phyloP scores from a whole-genome alignment of 2,329 filamentous ascomycete species.

The Pestalotiopsis sp. region DNA sequence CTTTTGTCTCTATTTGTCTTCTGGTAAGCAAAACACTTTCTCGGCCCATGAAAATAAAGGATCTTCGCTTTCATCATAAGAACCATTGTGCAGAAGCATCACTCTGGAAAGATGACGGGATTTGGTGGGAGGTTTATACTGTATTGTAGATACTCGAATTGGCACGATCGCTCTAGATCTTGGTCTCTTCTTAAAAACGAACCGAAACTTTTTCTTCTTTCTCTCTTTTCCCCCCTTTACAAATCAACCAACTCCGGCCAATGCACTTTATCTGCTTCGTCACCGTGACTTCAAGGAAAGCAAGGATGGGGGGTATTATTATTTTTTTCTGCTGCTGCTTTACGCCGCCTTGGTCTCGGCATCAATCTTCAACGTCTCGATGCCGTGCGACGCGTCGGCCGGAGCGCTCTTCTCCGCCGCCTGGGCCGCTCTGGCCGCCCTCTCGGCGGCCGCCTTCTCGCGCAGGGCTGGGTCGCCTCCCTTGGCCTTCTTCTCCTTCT shows the following conservation, averaged over 20 bases:
- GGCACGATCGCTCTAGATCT: neutral
- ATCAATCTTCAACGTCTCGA: constrained; percentile 14
- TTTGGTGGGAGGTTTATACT: neutral
- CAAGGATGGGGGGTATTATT: constrained; percentile 4
- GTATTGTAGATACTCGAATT: neutral
- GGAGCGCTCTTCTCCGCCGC: constrained; percentile 9
- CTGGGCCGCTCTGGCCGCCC: constrained; percentile 8
- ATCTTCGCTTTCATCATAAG: too few relatives aligned
- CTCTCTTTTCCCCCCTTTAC: neutral
- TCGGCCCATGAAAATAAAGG: too few relatives aligned
- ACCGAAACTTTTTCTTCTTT: neutral
- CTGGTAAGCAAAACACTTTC: too few relatives aligned
- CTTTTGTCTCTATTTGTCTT: too few relatives aligned
- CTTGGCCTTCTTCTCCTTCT: constrained; percentile 50
- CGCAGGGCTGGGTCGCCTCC: constrained; percentile 7
- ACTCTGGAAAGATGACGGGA: neutral
- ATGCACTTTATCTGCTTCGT: constrained; percentile 1
- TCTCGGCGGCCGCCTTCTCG: neutral
- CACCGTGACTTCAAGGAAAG: neutral
- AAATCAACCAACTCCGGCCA: constrained; percentile 10
- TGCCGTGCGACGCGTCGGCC: constrained; percentile 9
- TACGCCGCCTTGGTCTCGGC: constrained; percentile 1
- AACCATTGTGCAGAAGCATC: neutral
- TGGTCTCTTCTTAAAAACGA: neutral
- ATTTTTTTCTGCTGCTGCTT: neutral